phyloP scores from a whole-genome alignment of 805 yeast genomes.

The Teunomyces aglyptinius region DNA sequence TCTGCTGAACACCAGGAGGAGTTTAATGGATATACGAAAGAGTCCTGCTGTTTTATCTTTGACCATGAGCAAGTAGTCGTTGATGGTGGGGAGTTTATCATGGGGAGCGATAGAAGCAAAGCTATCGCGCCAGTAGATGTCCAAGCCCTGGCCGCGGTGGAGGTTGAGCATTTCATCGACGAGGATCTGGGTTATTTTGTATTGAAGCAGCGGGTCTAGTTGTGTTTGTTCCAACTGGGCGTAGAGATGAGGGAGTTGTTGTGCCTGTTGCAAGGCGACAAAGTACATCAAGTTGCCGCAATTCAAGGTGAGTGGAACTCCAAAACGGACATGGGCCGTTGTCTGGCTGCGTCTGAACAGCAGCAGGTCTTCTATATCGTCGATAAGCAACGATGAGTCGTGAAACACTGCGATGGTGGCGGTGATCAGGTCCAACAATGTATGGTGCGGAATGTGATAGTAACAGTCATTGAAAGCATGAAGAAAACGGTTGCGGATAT shows the following conservation, averaged over 20 bases:
- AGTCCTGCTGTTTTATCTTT: conserved; percentile 86
- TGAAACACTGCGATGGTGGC: conserved; percentile 34
- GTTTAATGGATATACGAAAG: conserved; percentile 67
- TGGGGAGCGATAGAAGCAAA: conserved; percentile 11
- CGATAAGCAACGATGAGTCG: conserved; percentile 47
- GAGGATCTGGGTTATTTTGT: conserved; percentile 41
- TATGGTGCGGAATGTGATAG: conserved; percentile 25
- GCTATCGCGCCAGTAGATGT: conserved; percentile 81
- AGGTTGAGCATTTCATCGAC: conserved; percentile 75
- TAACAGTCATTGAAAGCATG: conserved; percentile 33
- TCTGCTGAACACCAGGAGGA: conserved; percentile 46
- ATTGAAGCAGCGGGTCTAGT: conserved; percentile 12
- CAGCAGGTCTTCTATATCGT: conserved; percentile 86
- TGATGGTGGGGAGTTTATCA: conserved; percentile 22
- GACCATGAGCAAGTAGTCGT: conserved; percentile 73
- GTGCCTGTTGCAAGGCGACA: conserved; percentile 55
- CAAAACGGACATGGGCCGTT: conserved; percentile 75
- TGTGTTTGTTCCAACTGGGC: not conserved
- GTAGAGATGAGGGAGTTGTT: conserved; percentile 14
- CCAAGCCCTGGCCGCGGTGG: conserved; percentile 89
- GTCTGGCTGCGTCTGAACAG: conserved; percentile 71
- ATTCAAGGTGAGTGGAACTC: conserved; percentile 77
- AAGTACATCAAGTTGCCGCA: conserved; percentile 83
- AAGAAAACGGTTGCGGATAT: conserved; percentile 28
- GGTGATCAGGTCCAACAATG: conserved; percentile 24